These are phyloP conservation scores for Trypanosoma congolense DNA, from an alignment of 208 protist genomes.

Conservation along the genomic window DNA sequence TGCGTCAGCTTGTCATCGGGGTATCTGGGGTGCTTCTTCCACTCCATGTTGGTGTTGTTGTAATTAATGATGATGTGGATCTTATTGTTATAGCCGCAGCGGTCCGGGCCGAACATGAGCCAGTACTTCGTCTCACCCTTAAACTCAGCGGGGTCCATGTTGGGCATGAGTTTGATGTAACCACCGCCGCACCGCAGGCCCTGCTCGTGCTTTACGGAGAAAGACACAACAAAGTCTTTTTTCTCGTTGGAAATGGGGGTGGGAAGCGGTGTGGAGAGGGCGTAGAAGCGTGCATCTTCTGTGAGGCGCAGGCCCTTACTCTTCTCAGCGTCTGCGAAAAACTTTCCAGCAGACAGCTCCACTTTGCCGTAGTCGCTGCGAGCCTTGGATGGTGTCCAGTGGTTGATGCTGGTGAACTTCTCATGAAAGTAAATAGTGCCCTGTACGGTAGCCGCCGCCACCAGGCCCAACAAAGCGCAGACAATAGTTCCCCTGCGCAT, in stretches of 20 bases:
- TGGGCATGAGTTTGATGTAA: conserved; percentile 93
- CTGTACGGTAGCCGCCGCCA: conserved; percentile 23
- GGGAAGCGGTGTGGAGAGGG: conserved; percentile 70
- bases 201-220: conserved; percentile 89
- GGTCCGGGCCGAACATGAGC: conserved; percentile 96
- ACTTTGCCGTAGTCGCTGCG: conserved; percentile 60
- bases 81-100: conserved; percentile 76
- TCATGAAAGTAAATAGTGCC: conserved; percentile 70
- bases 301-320: conserved; percentile 83
- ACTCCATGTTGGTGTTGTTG: conserved; percentile 89
- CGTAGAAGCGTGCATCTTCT: conserved; percentile 87
- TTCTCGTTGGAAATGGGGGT: conserved; percentile 72
- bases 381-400: conserved; percentile 57
- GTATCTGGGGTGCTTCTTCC: conserved; percentile 58
- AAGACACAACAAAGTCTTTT: conserved; percentile 90
- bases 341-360: conserved; percentile 39
- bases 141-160: conserved; percentile 74
- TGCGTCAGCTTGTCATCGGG: conserved; percentile 85
- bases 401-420: conserved; percentile 54
- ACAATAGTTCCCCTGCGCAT: conserved; percentile 16
- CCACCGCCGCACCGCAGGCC: conserved; percentile 89
- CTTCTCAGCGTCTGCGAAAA: conserved; percentile 55
- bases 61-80: conserved; percentile 94
- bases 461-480: conserved; percentile 19
- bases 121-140: conserved; percentile 84